Conservation (phyloP, 2,329 filamentous ascomycete genomes). For the Colletotrichum godetiae region DNA sequence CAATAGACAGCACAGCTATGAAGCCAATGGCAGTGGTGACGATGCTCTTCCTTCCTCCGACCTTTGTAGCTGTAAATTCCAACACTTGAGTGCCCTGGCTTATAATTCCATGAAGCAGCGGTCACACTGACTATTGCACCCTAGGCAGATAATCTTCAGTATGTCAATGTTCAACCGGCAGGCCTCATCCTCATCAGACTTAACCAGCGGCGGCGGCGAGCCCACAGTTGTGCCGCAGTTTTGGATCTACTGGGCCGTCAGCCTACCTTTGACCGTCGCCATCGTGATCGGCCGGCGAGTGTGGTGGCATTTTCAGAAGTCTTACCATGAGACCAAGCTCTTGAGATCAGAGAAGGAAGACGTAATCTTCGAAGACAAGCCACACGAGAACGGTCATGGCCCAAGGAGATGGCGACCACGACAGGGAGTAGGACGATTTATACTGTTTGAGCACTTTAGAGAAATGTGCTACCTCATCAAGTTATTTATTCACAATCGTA, state of each 20-base stretch:
- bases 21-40: slow-evolving; percentile 1
- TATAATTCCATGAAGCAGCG: not conserved
- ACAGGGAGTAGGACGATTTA: not conserved
- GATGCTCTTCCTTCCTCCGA: not conserved
- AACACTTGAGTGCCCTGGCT: not conserved
- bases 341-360: not conserved
- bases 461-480: not conserved
- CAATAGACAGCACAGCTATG: slow-evolving; percentile 1
- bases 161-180: slow-evolving; percentile 6
- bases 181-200: not conserved
- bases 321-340: not conserved
- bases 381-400: no score
- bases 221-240: not conserved
- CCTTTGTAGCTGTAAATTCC: not conserved
- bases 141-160: not conserved
- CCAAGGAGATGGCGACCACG: no score
- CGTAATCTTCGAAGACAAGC: not conserved
- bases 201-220: not conserved
- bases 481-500: not conserved
- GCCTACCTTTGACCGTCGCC: not conserved
- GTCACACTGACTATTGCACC: not conserved
- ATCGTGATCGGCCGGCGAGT: not conserved
- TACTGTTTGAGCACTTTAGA: not conserved
- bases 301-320: not conserved
- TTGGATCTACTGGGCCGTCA: not conserved